phyloP scores from a whole-genome alignment of 2,329 filamentous ascomycete species.

The Colletotrichum tanaceti region DNA sequence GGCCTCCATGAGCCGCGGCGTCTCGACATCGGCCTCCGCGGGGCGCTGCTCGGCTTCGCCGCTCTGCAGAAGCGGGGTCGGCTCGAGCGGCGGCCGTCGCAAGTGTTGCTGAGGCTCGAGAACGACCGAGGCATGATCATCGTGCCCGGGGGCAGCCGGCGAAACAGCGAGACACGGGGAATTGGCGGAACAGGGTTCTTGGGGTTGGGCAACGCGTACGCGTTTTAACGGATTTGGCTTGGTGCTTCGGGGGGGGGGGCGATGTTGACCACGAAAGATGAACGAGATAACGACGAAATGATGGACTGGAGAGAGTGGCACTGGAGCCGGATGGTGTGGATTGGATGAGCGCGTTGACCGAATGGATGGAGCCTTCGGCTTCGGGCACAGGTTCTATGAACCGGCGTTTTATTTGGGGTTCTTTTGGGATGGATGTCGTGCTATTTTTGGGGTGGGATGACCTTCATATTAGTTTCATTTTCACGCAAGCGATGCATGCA shows the following conservation, averaged over 20 bases:
- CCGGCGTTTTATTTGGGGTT: constrained; percentile 10
- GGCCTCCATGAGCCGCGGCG: constrained; percentile 40
- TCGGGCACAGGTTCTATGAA: constrained; percentile 12
- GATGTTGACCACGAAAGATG: too few species aligned
- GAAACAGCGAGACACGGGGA: constrained; percentile 27
- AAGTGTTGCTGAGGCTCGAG: constrained; percentile 28
- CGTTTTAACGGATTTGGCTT: constrained; percentile 6
- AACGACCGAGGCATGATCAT: constrained; percentile 31
- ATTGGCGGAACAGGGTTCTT: constrained; percentile 30
- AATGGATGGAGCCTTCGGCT: background rate
- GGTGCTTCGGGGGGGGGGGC: too few species aligned
- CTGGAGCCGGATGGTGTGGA: background rate
- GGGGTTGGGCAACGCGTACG: constrained; percentile 30
- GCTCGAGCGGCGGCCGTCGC: constrained; percentile 25
- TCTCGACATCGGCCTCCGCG: constrained; percentile 33
- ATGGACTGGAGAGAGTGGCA: background rate
- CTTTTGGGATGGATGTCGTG: background rate
- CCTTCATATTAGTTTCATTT: background rate
- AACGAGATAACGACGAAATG: background rate
- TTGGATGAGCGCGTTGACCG: background rate
- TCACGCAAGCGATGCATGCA: constrained; percentile 25
- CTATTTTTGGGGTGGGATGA: background rate
- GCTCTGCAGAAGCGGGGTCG: constrained; percentile 10
- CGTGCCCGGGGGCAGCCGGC: constrained; percentile 25
- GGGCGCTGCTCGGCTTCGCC: constrained; percentile 33